Evolutionary conservation across 305 asterid genomes (phyloP), one percentile per base, ranked within the genome.

Genomic region (Fraxinus ornus): DNA sequence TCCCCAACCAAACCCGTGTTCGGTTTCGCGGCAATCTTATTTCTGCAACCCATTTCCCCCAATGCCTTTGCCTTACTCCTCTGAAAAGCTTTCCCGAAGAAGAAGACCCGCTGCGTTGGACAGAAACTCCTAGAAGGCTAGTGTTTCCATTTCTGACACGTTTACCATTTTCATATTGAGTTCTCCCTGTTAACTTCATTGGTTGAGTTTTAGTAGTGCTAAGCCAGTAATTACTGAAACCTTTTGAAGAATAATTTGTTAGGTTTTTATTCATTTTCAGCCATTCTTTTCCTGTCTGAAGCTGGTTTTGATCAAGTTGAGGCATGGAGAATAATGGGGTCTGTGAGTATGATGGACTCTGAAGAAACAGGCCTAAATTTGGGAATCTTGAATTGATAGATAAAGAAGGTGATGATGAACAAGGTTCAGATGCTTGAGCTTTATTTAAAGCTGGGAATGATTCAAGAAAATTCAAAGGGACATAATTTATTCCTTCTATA

Each of bases 1-100:
- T 94, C 0, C 98, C 98, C 24, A 94, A 74, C 98, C 98, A 94
- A 3, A 94, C 97, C 10, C 98, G 81, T 0, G 97, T 93, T 70
- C 98, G 78, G 60, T 94, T 94, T 6, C 94, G 79, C 0, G 98
- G 97, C 49, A 94, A 75, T 62, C 98, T 87, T 28, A 94, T 94
- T 73, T 94, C 98, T 0, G 97, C 98, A 3, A 94, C 98, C 97
- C 98, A 94, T 85, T 94, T 94, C 64, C 98, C 97, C 98, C 98
- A 94, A 81, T 94, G 97, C 47, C 98, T 83, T 78, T 94, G 98
- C 83, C 98, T 85, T 12, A 94, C 98, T 12, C 98, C 98, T 47
- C 97, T 41, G 85, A 88, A 94, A 5, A 93, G 92, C 86, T 91
- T 94, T 75, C 93, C 89, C 4, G 92, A 64, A 0, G 84, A 60